These are phyloP conservation scores for Nepenthes gracilis DNA, from an alignment of 148 eudicot genomes.

Conservation along the genomic window DNA sequence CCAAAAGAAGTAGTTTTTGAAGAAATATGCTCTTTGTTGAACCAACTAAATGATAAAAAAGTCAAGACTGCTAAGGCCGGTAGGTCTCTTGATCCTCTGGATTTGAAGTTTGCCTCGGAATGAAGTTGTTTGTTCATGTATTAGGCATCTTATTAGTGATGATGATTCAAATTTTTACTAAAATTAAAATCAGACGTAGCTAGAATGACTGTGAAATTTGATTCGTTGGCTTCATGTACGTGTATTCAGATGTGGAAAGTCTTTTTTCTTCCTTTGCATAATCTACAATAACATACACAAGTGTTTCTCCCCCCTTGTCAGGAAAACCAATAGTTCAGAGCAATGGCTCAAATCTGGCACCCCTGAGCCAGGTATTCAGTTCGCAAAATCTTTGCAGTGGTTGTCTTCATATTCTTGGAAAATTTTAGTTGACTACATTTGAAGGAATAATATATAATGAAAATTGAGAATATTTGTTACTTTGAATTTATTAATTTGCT, in stretches of 20 bases:
- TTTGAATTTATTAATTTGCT: conserved; percentile 12
- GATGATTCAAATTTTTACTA: background rate
- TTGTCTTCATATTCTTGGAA: background rate
- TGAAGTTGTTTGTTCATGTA: background rate
- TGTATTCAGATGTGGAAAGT: background rate
- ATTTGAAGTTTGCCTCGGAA: background rate
- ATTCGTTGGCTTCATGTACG: too few relatives aligned
- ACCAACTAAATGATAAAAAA: conserved; percentile 41
- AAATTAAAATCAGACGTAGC: background rate
- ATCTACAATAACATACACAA: background rate
- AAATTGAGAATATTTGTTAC: background rate
- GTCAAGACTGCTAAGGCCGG: conserved; percentile 33
- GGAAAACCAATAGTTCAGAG: conserved; percentile 33
- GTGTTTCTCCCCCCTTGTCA: conserved; percentile 10
- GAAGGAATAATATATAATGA: background rate
- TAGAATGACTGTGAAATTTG: background rate
- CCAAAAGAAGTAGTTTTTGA: conserved; percentile 58
- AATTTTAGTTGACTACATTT: background rate
- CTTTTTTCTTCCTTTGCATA: background rate
- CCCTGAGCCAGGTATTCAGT: conserved; percentile 27
- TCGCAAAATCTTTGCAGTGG: background rate
- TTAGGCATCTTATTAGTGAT: background rate
- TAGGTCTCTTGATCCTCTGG: conserved; percentile 3
- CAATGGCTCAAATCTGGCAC: conserved; percentile 18
- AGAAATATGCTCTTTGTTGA: conserved; percentile 49